A percentile compares a stretch with the other conserved stretches of the same genome.
phyloP scores from a whole-genome alignment of 2,329 filamentous ascomycete genomes.

The Cadophora gregata region DNA sequence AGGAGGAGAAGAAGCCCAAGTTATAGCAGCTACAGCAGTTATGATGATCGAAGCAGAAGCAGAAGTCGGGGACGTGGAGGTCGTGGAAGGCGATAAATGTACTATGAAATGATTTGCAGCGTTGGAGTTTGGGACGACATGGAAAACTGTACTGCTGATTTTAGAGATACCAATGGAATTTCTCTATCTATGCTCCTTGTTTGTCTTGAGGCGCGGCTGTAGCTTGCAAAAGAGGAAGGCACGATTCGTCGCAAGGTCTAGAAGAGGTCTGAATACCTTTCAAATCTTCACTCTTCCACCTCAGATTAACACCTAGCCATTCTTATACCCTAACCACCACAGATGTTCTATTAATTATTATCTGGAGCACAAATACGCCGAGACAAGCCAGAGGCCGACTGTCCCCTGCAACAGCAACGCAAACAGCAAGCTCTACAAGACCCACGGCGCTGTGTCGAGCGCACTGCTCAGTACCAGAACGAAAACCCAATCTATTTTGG shows the following conservation, averaged over 20 bases:
- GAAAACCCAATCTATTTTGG: neutral
- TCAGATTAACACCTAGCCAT: neutral
- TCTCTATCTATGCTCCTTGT: conserved; percentile 4
- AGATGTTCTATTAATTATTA: neutral
- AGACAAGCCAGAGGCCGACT: neutral
- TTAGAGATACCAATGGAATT: conserved; percentile 27
- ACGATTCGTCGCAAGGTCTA: neutral
- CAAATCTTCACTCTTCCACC: neutral
- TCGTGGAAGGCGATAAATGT: conserved; percentile 37
- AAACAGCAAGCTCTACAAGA: neutral
- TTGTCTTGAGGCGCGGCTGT: neutral
- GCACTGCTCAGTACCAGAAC: neutral
- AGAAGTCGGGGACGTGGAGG: conserved; percentile 42
- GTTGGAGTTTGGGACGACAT: conserved; percentile 37
- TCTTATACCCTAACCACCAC: neutral
- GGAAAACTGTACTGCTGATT: conserved; percentile 22
- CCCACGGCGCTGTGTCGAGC: neutral
- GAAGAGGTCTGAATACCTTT: neutral
- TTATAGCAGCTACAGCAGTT: conserved; percentile 66
- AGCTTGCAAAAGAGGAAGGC: neutral
- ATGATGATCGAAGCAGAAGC: conserved; percentile 53
- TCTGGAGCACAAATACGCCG: neutral
- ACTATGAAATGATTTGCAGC: conserved; percentile 29
- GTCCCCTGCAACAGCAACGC: neutral
- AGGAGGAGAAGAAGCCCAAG: conserved; percentile 63